Base-by-base conservation (phyloP, 495 filamentous ascomycete species). In the Annulohypoxylon maeteangense region DNA sequence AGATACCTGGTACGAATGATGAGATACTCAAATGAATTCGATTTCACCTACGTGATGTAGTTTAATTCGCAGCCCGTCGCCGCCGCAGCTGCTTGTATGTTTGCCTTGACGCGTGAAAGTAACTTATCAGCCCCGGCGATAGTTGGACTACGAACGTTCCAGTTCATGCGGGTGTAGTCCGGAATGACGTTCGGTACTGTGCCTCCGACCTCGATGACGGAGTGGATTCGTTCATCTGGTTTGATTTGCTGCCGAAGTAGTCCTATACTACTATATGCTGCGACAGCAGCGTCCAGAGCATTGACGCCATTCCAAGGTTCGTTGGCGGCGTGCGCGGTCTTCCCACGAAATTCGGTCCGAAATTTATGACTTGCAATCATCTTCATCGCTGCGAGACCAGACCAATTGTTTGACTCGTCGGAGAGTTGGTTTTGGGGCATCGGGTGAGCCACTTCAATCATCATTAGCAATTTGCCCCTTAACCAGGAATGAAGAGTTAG, bases 261-360 rank as follows among this genome's bases (percentile, higher is more conserved):
- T 18, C 86, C 81, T 34, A 91, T 78, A 62, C 83, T 87, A 72
- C 88, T 90, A 74, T 91, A 92, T 3, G 87, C 85, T 0, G 85
- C 78, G 12, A 89, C 84, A 7, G 89, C 77, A 5, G 88, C 89
- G 72, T 90, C 88, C 4, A 90, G 82, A 0, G 89, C 88, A 70
- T 91, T 91, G 66, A 89, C 79, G 5, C 87, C 87, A 11, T 88
- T 84, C 88, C 88, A 90, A 0, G 90, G 90, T 42, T 87, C 86
- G 29, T 85, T 87, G 11, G 87, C 86, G 0, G 90, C 86, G 68
- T 89, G 86, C 0, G 86, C 80, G 11, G 86, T 81, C 16, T 82
- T 81, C 0, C 86, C 87, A 0, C 77, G 82, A 57, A 84, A 82
- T 63, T 80, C 74, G 16, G 78, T 71, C 7, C 70, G 68, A 53